Evolutionary conservation across 768 basidiomycete genomes (phyloP), one percentile per base, ranked within the genome.

Genomic region (Mycena vulgaris): DNA sequence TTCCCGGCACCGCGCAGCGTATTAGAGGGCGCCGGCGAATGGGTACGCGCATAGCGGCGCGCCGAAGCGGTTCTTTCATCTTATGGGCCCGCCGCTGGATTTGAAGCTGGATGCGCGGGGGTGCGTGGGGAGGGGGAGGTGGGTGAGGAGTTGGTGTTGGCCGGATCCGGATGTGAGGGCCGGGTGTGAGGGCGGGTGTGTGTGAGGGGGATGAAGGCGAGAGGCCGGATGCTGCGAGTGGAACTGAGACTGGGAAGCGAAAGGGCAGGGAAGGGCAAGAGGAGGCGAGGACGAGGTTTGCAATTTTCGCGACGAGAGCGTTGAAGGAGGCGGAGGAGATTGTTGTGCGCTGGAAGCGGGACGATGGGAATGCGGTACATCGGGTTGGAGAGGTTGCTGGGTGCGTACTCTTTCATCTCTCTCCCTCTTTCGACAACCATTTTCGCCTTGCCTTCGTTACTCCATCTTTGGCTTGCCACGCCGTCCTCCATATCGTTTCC

Each of bases 21-120:
- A 98, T 79, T 86, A 95, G 31, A 78, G 84, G 5, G 93, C 96
- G 75, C 93, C 95, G 0, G 87, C 95, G 71, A 97, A 96, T 75
- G 92, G 92, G n/a, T 98, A 97, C 75, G 89, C 91, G 0, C 89
- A 91, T 69, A 84, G 91, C 21, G 95, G 96, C 13, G 88, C 93
- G 81, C 93, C 95, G 35, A 96, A 95, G 76, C 93, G 93, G 0
- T 91, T 89, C 71, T 95, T 97, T 0, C 92, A 95, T 69, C 84
- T 93, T 17, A 77, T 98, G 2, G 93, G 92, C 0, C 90, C 90
- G 0, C 95, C 95, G 0, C 84, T 96, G 57, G 91, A 91, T 68
- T 76, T 97, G 7, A 92, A 93, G 1, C 83, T 99, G 30, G 96
- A 99, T 72, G 86, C 47, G 11, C n/a, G 47, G 8, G 47, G 47